These are phyloP conservation scores for Sphaerostilbella broomeana DNA, from an alignment of 2,329 filamentous ascomycete species.

Conservation along the genomic window DNA sequence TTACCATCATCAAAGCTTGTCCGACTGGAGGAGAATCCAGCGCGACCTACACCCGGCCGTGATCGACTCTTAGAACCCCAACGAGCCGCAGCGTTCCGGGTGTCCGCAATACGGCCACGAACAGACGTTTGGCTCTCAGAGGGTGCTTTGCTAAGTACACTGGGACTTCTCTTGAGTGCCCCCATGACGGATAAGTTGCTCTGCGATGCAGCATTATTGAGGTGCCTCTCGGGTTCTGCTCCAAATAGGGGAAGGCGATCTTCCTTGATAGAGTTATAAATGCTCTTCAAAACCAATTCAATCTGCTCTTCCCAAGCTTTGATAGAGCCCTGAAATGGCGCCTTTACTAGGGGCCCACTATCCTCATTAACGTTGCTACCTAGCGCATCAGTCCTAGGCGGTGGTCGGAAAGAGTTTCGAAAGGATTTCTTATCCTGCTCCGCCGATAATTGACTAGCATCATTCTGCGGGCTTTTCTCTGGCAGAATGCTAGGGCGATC, in stretches of 20 bases:
- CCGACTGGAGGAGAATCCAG: constrained; percentile 80
- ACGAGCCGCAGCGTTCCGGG: constrained; percentile 50
- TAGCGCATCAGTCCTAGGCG: constrained; percentile 39
- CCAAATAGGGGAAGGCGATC: constrained; percentile 83
- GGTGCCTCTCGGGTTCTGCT: constrained; percentile 44
- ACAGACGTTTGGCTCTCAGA: constrained; percentile 69
- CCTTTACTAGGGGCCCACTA: constrained; percentile 71
- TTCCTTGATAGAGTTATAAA: constrained; percentile 82
- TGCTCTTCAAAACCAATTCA: constrained; percentile 84
- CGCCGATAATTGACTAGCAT: constrained; percentile 26
- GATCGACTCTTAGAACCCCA: constrained; percentile 87
- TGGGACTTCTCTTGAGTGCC: constrained; percentile 78
- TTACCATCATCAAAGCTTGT: constrained; percentile 90
- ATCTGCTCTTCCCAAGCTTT: constrained; percentile 84
- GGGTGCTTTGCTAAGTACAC: constrained; percentile 85
- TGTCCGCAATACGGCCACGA: constrained; percentile 64
- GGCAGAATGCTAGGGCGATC: constrained; percentile 52
- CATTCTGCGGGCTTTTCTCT: constrained; percentile 29
- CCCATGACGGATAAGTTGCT: constrained; percentile 67
- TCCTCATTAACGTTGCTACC: constrained; percentile 41
- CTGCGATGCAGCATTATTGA: constrained; percentile 36
- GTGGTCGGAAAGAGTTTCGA: constrained; percentile 45
- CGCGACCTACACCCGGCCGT: constrained; percentile 64
- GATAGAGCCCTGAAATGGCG: constrained; percentile 66
- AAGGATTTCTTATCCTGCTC: constrained; percentile 36